Percentiles rank a stretch among this genome's conserved stretches.
Evolutionary conservation across 208 protist species (phyloP).

Genomic region (Acanthamoeba quina): DNA sequence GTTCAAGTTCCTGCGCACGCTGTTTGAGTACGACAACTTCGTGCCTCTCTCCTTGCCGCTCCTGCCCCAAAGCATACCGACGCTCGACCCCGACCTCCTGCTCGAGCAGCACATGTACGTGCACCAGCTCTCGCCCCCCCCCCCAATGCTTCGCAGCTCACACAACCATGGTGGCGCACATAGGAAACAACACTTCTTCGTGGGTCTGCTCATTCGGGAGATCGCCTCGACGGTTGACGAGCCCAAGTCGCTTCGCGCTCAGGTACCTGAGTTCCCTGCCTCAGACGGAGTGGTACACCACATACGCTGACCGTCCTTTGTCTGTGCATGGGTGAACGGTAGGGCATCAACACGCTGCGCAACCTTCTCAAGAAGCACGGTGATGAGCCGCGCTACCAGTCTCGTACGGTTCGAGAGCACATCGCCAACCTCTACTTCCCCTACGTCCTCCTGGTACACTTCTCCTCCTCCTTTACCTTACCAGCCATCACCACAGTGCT

Average conservation of each 20-base stretch:
- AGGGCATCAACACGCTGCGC: constrained; percentile 31
- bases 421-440: constrained; percentile 60
- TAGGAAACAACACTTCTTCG: constrained; percentile 67
- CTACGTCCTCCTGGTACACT: background rate
- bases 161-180: background rate
- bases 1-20: constrained; percentile 58
- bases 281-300: too few species aligned
- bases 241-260: background rate
- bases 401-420: background rate
- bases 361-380: constrained; percentile 42
- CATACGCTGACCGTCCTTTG: too few species aligned
- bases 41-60: constrained; percentile 1
- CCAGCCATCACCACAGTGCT: too few species aligned
- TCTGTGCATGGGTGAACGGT: background rate
- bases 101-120: background rate
- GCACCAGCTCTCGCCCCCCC: background rate
- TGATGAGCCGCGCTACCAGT: background rate
- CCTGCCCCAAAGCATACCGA: background rate
- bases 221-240: constrained; percentile 10
- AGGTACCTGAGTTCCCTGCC: background rate
- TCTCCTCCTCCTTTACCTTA: background rate
- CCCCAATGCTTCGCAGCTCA: background rate
- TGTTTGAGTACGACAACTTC: constrained; percentile 60
- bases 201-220: constrained; percentile 77
- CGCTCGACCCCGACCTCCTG: background rate